These are phyloP conservation scores for Escallonia rubra DNA, from an alignment of 129 eudicot species.

Conservation along the genomic window DNA sequence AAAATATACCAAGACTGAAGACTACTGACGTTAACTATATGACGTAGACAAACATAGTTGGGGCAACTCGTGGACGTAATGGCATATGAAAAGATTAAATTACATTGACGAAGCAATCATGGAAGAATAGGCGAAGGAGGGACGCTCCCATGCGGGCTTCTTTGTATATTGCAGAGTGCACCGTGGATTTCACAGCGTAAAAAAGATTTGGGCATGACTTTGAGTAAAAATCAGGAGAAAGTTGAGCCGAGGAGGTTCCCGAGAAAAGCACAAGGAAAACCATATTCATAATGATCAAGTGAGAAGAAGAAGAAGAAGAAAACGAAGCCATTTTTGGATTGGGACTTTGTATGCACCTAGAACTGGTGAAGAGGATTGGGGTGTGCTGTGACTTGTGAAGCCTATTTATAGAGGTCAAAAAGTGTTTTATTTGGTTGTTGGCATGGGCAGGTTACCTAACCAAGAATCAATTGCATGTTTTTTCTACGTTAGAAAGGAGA, in stretches of 20 bases:
- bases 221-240: slow-evolving; percentile 52
- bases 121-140: slow-evolving; percentile 70
- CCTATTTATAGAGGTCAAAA: slow-evolving; percentile 29
- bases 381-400: slow-evolving; percentile 17
- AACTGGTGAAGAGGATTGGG: not conserved
- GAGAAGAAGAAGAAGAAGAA: slow-evolving; percentile 11
- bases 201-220: slow-evolving; percentile 59
- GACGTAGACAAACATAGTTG: too few relatives aligned
- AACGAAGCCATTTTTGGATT: slow-evolving; percentile 28
- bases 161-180: slow-evolving; percentile 43
- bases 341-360: not conserved
- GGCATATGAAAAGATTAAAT: not conserved
- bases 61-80: too few relatives aligned
- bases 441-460: slow-evolving; percentile 69
- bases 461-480: slow-evolving; percentile 43
- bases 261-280: slow-evolving; percentile 25
- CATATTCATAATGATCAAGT: slow-evolving; percentile 15
- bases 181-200: slow-evolving; percentile 37
- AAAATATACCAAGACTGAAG: too few relatives aligned
- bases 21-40: too few relatives aligned
- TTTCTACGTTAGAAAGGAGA: slow-evolving; percentile 23
- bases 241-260: slow-evolving; percentile 65
- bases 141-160: slow-evolving; percentile 89
- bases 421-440: slow-evolving; percentile 13
- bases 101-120: slow-evolving; percentile 87